Conservation (phyloP, 2,329 filamentous ascomycete species). For the Dactylellina haptotyla region DNA sequence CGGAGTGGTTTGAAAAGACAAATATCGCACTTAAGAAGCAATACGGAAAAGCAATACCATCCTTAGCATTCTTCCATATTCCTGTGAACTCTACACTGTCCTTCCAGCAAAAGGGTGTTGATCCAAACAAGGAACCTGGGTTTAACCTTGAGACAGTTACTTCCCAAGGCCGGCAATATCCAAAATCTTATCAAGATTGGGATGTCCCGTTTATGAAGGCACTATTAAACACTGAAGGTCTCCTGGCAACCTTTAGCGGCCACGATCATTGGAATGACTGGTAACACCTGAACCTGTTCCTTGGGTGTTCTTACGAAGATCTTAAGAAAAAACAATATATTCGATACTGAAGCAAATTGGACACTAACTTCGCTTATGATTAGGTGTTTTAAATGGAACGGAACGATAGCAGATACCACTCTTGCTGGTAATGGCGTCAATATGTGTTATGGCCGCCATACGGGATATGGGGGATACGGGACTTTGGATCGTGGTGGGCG, state of each 20-base stretch:
- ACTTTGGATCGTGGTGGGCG: constrained; percentile 8
- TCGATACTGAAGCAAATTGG: not conserved
- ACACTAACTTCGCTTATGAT: not conserved
- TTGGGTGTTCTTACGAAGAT: constrained; percentile 55
- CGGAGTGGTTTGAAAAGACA: constrained; percentile 64
- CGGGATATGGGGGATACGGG: constrained; percentile 71
- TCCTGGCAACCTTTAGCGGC: constrained; percentile 71
- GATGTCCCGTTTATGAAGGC: constrained; percentile 73
- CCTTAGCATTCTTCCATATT: constrained; percentile 69
- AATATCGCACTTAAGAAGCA: constrained; percentile 58
- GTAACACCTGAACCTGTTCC: constrained; percentile 60
- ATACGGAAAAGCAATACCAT: constrained; percentile 63
- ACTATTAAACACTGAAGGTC: constrained; percentile 66
- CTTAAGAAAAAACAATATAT: not conserved
- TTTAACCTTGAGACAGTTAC: constrained; percentile 61
- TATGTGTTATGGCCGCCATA: constrained; percentile 72
- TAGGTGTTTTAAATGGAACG: constrained; percentile 16
- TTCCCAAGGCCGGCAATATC: constrained; percentile 55
- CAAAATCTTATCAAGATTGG: constrained; percentile 62
- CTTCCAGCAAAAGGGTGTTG: constrained; percentile 60
- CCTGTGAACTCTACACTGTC: constrained; percentile 63
- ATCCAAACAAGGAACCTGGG: constrained; percentile 63
- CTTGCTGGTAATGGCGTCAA: constrained; percentile 64
- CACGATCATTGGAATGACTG: constrained; percentile 74
- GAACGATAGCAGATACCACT: constrained; percentile 55